Evolutionary conservation across 345 rosid genomes (phyloP).

Genomic region (Citropsis articulata): DNA sequence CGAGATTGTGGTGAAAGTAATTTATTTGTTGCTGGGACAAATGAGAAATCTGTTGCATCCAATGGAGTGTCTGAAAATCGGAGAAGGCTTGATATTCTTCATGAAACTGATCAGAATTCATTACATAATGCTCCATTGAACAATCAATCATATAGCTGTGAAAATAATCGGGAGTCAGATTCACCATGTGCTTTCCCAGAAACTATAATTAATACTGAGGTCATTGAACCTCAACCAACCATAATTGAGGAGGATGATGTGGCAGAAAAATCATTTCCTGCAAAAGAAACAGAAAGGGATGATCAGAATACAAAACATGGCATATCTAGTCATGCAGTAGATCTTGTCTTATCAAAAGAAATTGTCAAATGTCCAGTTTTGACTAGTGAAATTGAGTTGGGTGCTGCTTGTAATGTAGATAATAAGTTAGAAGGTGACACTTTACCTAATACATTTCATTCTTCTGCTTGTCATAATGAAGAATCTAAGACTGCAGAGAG

Average conservation of each 20-base stretch:
- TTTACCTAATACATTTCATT: slow-evolving; percentile 9
- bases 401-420: slow-evolving; percentile 2
- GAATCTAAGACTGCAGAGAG: slow-evolving; percentile 11
- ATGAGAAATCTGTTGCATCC: slow-evolving; percentile 21
- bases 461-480: slow-evolving; percentile 16
- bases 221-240: slow-evolving; percentile 13
- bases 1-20: slow-evolving; percentile 11
- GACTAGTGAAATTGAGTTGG: not conserved
- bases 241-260: slow-evolving; percentile 16
- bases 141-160: slow-evolving; percentile 7
- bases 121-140: slow-evolving; percentile 13
- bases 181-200: slow-evolving; percentile 10
- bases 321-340: slow-evolving; percentile 21
- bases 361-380: not conserved
- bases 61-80: slow-evolving; percentile 25
- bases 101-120: slow-evolving; percentile 20
- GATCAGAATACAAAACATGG: slow-evolving; percentile 23
- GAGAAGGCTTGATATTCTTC: slow-evolving; percentile 3
- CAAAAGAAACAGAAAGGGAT: slow-evolving; percentile 4
- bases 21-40: slow-evolving; percentile 14
- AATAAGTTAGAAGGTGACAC: not conserved
- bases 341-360: slow-evolving; percentile 26
- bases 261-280: slow-evolving; percentile 2
- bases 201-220: slow-evolving; percentile 19
- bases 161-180: slow-evolving; percentile 12